Evolutionary conservation across 2,329 filamentous ascomycete species (phyloP).

Genomic region (Aspergillus intermedius): DNA sequence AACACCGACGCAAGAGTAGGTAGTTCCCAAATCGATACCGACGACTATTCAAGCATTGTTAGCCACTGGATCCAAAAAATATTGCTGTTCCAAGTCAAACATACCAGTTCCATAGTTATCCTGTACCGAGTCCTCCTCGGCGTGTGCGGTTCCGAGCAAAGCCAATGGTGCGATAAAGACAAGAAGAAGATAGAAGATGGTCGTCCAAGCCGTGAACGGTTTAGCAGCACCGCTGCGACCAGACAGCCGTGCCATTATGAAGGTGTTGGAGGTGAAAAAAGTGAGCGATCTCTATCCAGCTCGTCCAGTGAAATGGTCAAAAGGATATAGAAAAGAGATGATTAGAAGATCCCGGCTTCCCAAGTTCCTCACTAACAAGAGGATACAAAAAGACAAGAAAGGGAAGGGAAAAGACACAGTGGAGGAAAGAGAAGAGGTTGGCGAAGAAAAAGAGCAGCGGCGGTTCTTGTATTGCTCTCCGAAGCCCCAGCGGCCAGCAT

Average conservation of each 20-base stretch:
- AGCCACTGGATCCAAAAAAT: conserved; percentile 3
- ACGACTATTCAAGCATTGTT: conserved; percentile 47
- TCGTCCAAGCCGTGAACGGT: conserved; percentile 70
- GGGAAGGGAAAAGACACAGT: conserved; percentile 14
- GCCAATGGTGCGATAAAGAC: conserved; percentile 79
- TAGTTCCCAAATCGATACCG: conserved; percentile 93
- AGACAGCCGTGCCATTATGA: conserved; percentile 55
- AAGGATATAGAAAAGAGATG: not conserved
- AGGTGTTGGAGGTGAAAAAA: conserved; percentile 11
- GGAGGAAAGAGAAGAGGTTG: conserved; percentile 12
- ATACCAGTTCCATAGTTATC: conserved; percentile 71
- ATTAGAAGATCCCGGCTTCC: not conserved
- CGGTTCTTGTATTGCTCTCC: conserved; percentile 27
- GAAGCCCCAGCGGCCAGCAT: conserved; percentile 35
- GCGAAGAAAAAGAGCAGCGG: conserved; percentile 12
- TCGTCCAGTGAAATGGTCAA: not conserved
- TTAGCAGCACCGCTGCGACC: conserved; percentile 55
- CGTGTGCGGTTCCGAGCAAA: conserved; percentile 69
- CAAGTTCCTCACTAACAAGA: not conserved
- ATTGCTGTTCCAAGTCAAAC: conserved; percentile 7
- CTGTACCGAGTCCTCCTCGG: conserved; percentile 63
- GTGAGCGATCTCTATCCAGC: conserved; percentile 6
- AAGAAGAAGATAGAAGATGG: conserved; percentile 85
- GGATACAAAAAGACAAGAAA: conserved; percentile 12
- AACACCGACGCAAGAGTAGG: conserved; percentile 81